Evolutionary conservation across 371 early-diverging fungal species (phyloP), one percentile per base, ranked within the genome.

Genomic region (Mortierella polycephala): DNA sequence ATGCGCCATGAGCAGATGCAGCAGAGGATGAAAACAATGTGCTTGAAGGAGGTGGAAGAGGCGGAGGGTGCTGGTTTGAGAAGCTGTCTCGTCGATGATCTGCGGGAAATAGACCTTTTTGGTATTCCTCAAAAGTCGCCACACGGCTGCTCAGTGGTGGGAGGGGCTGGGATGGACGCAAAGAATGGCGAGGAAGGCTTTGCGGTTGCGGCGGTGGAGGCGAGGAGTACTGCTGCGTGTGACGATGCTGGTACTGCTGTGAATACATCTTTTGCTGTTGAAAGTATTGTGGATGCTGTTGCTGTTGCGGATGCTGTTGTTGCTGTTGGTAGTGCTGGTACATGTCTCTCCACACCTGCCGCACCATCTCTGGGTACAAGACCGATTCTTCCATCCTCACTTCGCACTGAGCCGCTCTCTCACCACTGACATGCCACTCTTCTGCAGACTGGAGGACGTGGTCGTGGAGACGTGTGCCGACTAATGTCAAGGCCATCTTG

Each of bases 401-500:
- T 10, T 71, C 71, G 45, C 60, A 64, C 16, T 53, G 63, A 14
- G 16, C 55, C 62, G 45, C 62, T 45, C 58, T 69, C 69, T 30
- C 30, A 30, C 4, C 20, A 18, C 20, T 51, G 51, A 18, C 20
- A 1, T 64, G 64, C 64, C 4, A 60, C 64, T 70, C 71, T 7
- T 60, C 49, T 47, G 14, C 41, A 44, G 47, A 59, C 4, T 30
- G 45, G 5, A 63, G 62, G 7, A 47, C 44, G n/a, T 30, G 59
- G 20, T 69, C 58, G 13, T 53, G 46, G 1, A 69, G 30, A 2
- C 42, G 50, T 5, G 54, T 53, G 3, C 70, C 70, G 7, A 61
- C 50, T 12, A 75, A 50, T 10, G 75, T 75, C 63, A 75, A 44
- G 0, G 75, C 70, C 75, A 75, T 75, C 45, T 69, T 74, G 54